Percentiles rank a stretch among this genome's conserved stretches.
Evolutionary conservation across 176 grass and related monocot species (phyloP).

Genomic region (Oryza officinalis): DNA sequence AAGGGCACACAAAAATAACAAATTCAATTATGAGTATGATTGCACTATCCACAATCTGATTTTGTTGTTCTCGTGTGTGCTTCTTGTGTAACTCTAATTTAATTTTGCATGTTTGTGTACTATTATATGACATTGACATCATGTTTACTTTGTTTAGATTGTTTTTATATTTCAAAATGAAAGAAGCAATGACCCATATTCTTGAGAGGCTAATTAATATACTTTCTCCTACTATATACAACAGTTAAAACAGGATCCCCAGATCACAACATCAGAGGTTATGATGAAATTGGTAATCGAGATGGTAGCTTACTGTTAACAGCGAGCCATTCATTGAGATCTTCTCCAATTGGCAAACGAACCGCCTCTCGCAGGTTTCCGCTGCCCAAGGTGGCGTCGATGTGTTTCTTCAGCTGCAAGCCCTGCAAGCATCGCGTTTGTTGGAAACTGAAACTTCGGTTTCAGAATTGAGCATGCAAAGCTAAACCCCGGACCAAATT

Average conservation of each 20-base stretch:
- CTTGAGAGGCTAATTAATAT: background rate
- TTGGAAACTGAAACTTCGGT: too few relatives aligned
- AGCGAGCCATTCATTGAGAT: constrained; percentile 88
- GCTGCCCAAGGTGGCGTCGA: constrained; percentile 82
- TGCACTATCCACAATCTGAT: background rate
- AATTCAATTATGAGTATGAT: background rate
- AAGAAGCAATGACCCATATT: background rate
- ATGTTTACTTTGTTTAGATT: background rate
- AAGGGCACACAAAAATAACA: background rate
- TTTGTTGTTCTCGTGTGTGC: background rate
- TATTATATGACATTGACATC: too few relatives aligned
- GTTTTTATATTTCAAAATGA: background rate
- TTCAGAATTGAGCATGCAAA: background rate
- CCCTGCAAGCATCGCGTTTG: constrained; percentile 40
- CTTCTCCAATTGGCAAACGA: constrained; percentile 75
- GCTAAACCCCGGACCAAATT: background rate
- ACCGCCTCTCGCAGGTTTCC: constrained; percentile 83
- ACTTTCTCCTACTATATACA: background rate
- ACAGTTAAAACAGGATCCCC: background rate
- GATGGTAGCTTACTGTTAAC: constrained; percentile 65
- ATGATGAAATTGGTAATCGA: background rate
- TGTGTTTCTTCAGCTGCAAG: constrained; percentile 75
- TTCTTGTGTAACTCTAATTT: background rate
- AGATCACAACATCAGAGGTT: background rate
- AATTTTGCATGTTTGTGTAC: background rate